phyloP scores from a whole-genome alignment of 352 stramenopile genomes.

The Globisporangium nodosum region DNA sequence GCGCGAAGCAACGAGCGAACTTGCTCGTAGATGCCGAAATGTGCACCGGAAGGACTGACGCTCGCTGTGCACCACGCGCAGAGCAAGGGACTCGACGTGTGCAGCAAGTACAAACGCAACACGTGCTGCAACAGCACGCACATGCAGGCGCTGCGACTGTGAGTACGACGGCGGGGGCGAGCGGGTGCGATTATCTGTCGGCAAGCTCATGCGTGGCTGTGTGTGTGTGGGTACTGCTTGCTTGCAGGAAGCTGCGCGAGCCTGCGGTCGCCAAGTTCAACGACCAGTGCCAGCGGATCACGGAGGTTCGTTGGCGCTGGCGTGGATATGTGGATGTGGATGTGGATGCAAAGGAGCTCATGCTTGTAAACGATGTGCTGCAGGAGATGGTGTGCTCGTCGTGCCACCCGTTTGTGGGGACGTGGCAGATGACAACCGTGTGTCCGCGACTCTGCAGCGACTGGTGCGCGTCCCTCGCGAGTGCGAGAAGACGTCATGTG shows the following conservation, averaged over 20 bases:
- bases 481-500: too few relatives aligned
- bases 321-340: too few relatives aligned
- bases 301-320: constrained; percentile 25
- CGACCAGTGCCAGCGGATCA: constrained; percentile 53
- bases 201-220: not conserved
- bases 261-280: constrained; percentile 73
- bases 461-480: constrained; percentile 30
- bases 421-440: constrained; percentile 63
- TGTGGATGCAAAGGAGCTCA: not conserved
- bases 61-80: constrained; percentile 9
- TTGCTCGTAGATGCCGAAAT: too few relatives aligned
- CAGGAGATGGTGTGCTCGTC: constrained; percentile 79
- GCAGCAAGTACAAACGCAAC: constrained; percentile 75
- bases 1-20: constrained; percentile 1
- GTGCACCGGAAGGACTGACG: not conserved
- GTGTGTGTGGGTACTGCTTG: constrained; percentile 1
- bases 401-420: constrained; percentile 77
- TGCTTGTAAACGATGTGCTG: not conserved
- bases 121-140: constrained; percentile 82
- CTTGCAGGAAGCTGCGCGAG: constrained; percentile 66
- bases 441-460: constrained; percentile 72
- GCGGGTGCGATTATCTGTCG: not conserved
- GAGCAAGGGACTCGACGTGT: constrained; percentile 66
- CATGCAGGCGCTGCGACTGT: constrained; percentile 53
- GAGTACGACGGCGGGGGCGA: not conserved